A percentile compares a stretch with the other conserved stretches of the same genome.
Evolutionary conservation across 2,329 filamentous ascomycete species (phyloP).

Genomic region (Stemphylium beticola): DNA sequence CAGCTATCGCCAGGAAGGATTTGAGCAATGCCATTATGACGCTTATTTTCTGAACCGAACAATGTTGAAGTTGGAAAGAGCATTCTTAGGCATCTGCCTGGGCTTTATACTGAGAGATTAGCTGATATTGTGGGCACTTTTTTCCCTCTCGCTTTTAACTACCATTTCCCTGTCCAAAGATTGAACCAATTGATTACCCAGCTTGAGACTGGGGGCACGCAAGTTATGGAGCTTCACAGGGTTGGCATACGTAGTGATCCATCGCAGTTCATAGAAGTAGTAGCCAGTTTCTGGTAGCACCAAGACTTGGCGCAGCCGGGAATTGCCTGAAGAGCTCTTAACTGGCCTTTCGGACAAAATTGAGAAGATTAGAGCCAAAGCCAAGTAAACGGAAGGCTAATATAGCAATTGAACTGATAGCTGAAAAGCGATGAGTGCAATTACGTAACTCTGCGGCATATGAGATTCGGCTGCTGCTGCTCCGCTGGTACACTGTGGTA

Average conservation of each 20-base stretch:
- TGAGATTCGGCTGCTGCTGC: background rate
- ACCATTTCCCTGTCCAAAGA: background rate
- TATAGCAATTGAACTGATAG: background rate
- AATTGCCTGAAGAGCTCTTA: background rate
- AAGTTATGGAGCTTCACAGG: background rate
- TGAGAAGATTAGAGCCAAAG: background rate
- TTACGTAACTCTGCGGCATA: background rate
- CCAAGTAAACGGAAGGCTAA: background rate
- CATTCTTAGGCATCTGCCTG: background rate
- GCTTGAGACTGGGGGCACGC: background rate
- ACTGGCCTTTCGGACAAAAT: slow-evolving; percentile 1
- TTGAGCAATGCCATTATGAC: slow-evolving; percentile 1
- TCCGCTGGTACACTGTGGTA: background rate
- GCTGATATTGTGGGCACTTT: background rate
- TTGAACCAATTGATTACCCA: background rate
- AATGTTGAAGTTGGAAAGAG: background rate
- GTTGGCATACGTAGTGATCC: slow-evolving; percentile 12
- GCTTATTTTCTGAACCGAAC: background rate
- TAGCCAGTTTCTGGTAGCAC: background rate
- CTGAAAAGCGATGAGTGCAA: background rate
- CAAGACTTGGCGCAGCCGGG: background rate
- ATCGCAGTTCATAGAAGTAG: background rate
- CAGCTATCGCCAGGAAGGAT: background rate
- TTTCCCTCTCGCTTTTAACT: background rate
- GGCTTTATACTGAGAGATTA: slow-evolving; percentile 3